Percentiles rank a stretch among this genome's conserved stretches.
Evolutionary conservation across 305 asterid species (phyloP).

Genomic region (Andrographis paniculata): DNA sequence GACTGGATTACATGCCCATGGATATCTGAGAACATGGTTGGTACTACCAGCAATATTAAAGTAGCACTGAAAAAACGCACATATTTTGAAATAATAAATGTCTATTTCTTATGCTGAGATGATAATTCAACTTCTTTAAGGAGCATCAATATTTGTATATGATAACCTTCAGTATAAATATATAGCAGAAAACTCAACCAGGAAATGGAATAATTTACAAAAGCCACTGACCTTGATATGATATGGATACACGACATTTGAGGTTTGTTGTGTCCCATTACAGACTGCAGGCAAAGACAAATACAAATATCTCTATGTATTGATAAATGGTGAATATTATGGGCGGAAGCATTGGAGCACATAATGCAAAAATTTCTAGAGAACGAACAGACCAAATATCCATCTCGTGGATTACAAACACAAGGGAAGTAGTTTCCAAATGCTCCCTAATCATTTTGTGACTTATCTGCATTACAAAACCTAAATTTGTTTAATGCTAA

Average conservation of each 20-base stretch:
- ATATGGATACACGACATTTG: constrained; percentile 90
- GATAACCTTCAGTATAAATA: no score
- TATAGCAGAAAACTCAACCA: constrained; percentile 13
- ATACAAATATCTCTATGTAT: constrained; percentile 14
- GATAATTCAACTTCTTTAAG: no score
- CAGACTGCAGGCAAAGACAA: constrained; percentile 46
- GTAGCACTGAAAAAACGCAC: no score
- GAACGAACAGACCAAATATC: constrained; percentile 43
- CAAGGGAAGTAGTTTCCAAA: constrained; percentile 89
- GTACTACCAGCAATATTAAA: constrained; percentile 85
- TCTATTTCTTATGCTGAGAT: no score
- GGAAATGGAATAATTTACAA: constrained; percentile 1
- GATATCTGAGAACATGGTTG: constrained; percentile 83
- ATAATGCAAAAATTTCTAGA: constrained; percentile 6
- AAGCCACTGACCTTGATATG: constrained; percentile 68
- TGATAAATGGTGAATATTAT: constrained; percentile 5
- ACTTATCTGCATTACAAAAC: constrained; percentile 54
- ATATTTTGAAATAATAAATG: no score
- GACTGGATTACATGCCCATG: constrained; percentile 70
- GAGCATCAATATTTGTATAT: no score
- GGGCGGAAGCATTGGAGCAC: constrained; percentile 11
- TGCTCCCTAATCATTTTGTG: constrained; percentile 83
- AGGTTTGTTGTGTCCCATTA: constrained; percentile 71
- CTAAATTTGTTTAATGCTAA: constrained; percentile 17
- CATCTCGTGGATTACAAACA: constrained; percentile 87